Conservation (phyloP, 176 grass and related monocot genomes). For the Cymbopogon citratus region DNA sequence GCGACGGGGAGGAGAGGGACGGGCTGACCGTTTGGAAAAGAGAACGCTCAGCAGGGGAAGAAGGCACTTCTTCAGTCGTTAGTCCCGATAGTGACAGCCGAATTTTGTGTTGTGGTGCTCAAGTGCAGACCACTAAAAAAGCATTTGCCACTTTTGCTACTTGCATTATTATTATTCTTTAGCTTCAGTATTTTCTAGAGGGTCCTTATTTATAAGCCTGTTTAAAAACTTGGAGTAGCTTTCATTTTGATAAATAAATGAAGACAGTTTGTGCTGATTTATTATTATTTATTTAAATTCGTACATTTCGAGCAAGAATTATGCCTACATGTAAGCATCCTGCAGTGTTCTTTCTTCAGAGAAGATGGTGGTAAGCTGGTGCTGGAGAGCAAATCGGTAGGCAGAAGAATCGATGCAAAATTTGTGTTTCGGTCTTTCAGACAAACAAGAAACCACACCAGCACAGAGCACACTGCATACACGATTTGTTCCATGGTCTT, state of each 20-base stretch:
- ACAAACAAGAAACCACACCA: too few species aligned
- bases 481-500: not conserved
- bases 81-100: not conserved
- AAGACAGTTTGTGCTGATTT: not conserved
- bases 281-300: not conserved
- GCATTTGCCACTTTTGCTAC: not conserved
- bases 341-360: not conserved
- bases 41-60: not conserved
- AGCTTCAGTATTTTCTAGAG: not conserved
- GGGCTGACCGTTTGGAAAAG: not conserved
- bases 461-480: too few species aligned
- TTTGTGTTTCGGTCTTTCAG: too few species aligned
- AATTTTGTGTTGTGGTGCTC: not conserved
- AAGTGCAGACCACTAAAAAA: too few species aligned
- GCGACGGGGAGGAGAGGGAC: slow-evolving; percentile 14
- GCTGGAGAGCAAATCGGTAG: too few species aligned
- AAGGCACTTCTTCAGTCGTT: not conserved
- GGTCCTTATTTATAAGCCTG: too few species aligned
- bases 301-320: not conserved
- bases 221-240: too few species aligned
- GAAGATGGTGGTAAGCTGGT: too few species aligned
- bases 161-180: not conserved
- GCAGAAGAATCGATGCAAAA: too few species aligned
- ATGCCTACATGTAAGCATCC: not conserved
- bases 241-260: too few species aligned